Conservation (phyloP, 345 rosid genomes). For the Eucalyptus guilfoylei region DNA sequence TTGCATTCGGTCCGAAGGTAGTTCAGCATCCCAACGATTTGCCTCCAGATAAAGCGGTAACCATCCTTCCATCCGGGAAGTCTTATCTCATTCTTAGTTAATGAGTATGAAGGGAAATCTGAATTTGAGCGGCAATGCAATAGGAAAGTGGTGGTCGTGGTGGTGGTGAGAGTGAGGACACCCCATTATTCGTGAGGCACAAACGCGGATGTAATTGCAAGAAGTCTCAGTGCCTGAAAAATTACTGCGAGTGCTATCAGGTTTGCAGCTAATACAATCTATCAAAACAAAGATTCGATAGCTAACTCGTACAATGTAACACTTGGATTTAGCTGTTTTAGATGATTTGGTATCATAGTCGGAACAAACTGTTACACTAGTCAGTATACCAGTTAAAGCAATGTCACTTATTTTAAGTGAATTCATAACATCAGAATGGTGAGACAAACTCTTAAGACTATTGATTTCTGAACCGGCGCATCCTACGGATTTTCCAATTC, state of each 20-base stretch:
- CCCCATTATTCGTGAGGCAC: slow-evolving; percentile 77
- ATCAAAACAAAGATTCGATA: neutral
- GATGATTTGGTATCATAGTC: neutral
- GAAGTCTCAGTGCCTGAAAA: slow-evolving; percentile 69
- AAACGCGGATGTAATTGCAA: slow-evolving; percentile 79
- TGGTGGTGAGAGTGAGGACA: slow-evolving; percentile 16
- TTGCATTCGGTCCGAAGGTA: slow-evolving; percentile 79
- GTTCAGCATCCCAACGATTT: neutral
- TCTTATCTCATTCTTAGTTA: neutral
- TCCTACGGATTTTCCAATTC: neutral
- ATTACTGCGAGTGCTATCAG: slow-evolving; percentile 78
- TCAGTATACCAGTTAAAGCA: neutral
- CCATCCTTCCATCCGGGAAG: neutral
- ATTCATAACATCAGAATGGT: neutral
- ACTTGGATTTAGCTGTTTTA: neutral
- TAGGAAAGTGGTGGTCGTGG: neutral
- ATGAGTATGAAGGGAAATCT: neutral
- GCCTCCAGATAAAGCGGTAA: neutral
- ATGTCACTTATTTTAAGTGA: neutral
- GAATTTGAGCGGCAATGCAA: neutral
- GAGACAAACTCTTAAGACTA: neutral
- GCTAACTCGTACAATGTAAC: neutral
- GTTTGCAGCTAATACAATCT: slow-evolving; percentile 9
- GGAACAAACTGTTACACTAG: neutral
- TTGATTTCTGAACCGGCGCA: neutral